Evolutionary conservation across 228 moss, liverwort and hornwort genomes (phyloP).

Genomic region (Sphagnum magellanicum): DNA sequence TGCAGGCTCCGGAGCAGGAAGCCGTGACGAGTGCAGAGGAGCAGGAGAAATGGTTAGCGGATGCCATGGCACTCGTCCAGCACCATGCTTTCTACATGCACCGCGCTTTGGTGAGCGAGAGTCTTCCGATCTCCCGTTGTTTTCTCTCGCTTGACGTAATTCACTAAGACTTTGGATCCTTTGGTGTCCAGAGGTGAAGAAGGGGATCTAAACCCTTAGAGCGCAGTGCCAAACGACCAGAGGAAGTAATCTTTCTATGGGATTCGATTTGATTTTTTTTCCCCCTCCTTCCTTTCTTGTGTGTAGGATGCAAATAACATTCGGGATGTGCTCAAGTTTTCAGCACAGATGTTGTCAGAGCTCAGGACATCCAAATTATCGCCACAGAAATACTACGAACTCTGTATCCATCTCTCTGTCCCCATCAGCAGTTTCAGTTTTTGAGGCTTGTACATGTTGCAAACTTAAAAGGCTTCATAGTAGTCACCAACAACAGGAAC

Average conservation of each 20-base stretch:
- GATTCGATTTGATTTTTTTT: too few relatives aligned
- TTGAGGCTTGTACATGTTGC: too few relatives aligned
- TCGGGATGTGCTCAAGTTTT: slow-evolving; percentile 86
- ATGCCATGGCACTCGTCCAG: slow-evolving; percentile 95
- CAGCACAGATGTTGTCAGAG: slow-evolving; percentile 96
- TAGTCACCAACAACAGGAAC: too few relatives aligned
- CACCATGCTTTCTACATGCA: slow-evolving; percentile 98
- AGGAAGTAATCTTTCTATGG: too few relatives aligned
- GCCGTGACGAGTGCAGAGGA: slow-evolving; percentile 62
- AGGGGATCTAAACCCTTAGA: too few relatives aligned
- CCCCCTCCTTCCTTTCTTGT: neutral
- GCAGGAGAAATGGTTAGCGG: slow-evolving; percentile 98
- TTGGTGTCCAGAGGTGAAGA: too few relatives aligned
- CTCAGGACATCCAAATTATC: slow-evolving; percentile 95
- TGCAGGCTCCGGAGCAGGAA: slow-evolving; percentile 31
- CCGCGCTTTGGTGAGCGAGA: slow-evolving; percentile 65
- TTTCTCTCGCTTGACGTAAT: neutral
- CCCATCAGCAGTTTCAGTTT: neutral
- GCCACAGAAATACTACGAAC: slow-evolving; percentile 96
- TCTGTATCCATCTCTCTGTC: slow-evolving; percentile 61
- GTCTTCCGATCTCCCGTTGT: neutral
- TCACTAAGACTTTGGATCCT: too few relatives aligned
- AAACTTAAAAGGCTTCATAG: too few relatives aligned
- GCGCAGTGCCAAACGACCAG: too few relatives aligned
- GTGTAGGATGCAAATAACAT: slow-evolving; percentile 89